Base-by-base conservation (phyloP, 2,329 filamentous ascomycete species). In the Fusarium sp. region DNA sequence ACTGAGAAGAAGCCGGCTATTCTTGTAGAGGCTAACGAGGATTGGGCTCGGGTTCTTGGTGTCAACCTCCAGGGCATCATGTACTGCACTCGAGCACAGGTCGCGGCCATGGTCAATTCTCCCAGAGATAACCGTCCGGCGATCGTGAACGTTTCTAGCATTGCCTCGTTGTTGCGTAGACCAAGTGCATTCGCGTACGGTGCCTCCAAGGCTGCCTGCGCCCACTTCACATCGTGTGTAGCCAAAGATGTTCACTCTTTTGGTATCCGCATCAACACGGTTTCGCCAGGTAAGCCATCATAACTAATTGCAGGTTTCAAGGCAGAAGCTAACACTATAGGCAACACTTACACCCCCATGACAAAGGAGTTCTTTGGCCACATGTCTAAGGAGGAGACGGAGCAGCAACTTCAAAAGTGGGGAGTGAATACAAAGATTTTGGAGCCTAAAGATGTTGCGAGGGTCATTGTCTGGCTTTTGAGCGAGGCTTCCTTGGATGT, bases 401-500 rank as follows among this genome's bases (percentile, higher is more conserved):
- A 64, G 18, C 31, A 64, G 37, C 35, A 40, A 10, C 56, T 59
- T n/a, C 31, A 40, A 24, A 59, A 59, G 31, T 18, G 14, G 24
- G 56, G 56, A 4, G 16, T 59, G 7, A 20, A 29, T 20, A 59
- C 35, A 27, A 59, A 40, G 35, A 57, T 64, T 52, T 13, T 64
- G 16, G 35, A 64, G 16, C 29, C 62, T 29, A 52, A 58, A 24
- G 62, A 64, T 47, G 35, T 64, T 20, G 62, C 62, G 7, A 50
- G 62, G 62, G 50, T 42, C 9, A 64, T 64, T 54, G 62, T 59
- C 13, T 64, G 62, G 62, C 50, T 64, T 29, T 34, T 64, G 35
- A 64, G 62, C 9, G 62, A 64, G 29, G 62, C 47, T 14, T 35
- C 62, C 1, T 34, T 64, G 31, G 34, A 57, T 22, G 62, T 64